Percentiles rank a stretch among this genome's conserved stretches.
These are phyloP conservation scores for Penicillium sp. DNA, from an alignment of 2,329 filamentous ascomycete genomes.

Conservation along the genomic window DNA sequence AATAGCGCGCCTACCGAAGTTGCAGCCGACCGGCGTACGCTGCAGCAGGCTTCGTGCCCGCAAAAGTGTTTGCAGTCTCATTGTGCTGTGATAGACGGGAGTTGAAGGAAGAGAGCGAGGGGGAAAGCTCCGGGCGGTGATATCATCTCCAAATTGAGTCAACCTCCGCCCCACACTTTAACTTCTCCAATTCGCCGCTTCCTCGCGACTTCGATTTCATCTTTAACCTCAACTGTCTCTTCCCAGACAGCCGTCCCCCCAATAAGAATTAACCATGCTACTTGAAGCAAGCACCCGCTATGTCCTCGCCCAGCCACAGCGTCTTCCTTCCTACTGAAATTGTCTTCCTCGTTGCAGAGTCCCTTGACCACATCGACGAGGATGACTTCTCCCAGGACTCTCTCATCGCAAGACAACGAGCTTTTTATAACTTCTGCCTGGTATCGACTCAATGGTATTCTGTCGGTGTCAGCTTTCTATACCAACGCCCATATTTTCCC, in stretches of 20 bases:
- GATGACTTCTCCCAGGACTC: not conserved
- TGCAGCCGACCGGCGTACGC: slow-evolving; percentile 21
- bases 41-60: slow-evolving; percentile 30
- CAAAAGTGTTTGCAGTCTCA: slow-evolving; percentile 26
- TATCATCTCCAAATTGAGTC: slow-evolving; percentile 4
- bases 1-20: slow-evolving; percentile 23
- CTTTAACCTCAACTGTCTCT: not conserved
- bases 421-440: not conserved
- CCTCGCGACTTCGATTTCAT: not conserved
- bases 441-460: not conserved
- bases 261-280: not conserved
- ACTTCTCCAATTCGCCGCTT: not conserved
- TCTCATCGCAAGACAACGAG: not conserved
- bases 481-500: not conserved
- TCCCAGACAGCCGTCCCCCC: not conserved
- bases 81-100: slow-evolving; percentile 10
- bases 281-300: not conserved
- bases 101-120: not conserved
- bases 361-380: not conserved
- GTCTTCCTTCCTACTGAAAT: not conserved
- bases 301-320: not conserved
- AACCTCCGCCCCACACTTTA: not conserved
- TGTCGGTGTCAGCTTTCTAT: not conserved
- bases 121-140: slow-evolving; percentile 2
- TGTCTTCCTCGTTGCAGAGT: not conserved